Percentiles rank a stretch among this genome's conserved stretches.
Conservation (phyloP, 345 rosid species). For the Trapa bicornis region DNA sequence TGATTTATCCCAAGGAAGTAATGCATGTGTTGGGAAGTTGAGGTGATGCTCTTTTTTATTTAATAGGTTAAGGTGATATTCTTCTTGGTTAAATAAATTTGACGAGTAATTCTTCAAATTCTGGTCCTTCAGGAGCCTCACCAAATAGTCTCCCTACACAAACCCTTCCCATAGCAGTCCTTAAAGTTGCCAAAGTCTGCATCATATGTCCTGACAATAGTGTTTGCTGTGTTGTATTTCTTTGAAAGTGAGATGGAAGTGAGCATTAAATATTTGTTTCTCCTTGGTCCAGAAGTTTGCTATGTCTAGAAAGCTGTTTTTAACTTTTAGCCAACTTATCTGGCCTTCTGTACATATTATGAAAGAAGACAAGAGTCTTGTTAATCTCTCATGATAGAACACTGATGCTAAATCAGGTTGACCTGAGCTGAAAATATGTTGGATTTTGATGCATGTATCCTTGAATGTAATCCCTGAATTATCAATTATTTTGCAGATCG, state of each 20-base stretch:
- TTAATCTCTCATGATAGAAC: not conserved
- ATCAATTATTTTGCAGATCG: constrained; percentile 38
- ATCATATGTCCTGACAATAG: not conserved
- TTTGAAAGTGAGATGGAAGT: not conserved
- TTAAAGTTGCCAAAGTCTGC: not conserved
- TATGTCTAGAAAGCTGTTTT: not conserved
- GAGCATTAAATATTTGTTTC: not conserved
- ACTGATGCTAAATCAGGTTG: not conserved
- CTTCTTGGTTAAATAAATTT: not conserved
- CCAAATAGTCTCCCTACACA: not conserved
- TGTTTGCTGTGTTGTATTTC: not conserved
- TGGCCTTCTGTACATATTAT: not conserved
- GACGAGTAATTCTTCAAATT: not conserved
- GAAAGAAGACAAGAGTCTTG: not conserved
- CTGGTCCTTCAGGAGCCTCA: not conserved
- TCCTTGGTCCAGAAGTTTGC: not conserved
- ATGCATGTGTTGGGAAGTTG: constrained; percentile 81
- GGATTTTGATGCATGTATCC: not conserved
- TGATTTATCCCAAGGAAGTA: constrained; percentile 90
- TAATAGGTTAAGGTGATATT: not conserved
- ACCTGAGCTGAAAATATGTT: not conserved
- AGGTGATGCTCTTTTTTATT: constrained; percentile 25
- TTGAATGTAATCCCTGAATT: not conserved
- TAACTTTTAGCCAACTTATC: not conserved
- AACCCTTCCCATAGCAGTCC: not conserved